Evolutionary conservation across 2,329 filamentous ascomycete species (phyloP).

Genomic region (Aureobasidium sp.): DNA sequence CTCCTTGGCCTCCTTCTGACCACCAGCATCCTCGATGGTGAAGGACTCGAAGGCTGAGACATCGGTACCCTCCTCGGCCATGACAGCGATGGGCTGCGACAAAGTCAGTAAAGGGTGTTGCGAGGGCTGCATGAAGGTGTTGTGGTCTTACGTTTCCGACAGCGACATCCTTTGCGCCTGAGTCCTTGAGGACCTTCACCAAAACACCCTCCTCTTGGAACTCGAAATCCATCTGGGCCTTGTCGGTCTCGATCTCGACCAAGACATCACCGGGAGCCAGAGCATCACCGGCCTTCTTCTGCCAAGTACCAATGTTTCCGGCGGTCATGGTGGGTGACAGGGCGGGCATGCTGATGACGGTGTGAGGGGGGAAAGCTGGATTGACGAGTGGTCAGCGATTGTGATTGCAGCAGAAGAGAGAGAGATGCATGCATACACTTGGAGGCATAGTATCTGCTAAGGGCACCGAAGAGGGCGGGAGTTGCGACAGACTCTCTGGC

Average conservation of each 20-base stretch:
- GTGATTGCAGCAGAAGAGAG: constrained; percentile 16
- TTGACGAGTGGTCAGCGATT: constrained; percentile 10
- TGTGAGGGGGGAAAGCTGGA: constrained; percentile 88
- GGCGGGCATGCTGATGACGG: constrained; percentile 94
- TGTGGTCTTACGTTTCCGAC: constrained; percentile 72
- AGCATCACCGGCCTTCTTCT: constrained; percentile 89
- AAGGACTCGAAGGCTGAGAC: constrained; percentile 83
- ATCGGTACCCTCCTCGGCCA: constrained; percentile 87
- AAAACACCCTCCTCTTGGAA: constrained; percentile 97
- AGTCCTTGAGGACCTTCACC: constrained; percentile 87
- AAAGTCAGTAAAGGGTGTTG: background rate
- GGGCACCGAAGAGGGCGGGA: constrained; percentile 48
- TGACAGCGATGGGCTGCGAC: constrained; percentile 79
- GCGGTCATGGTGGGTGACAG: constrained; percentile 96
- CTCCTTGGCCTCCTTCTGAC: constrained; percentile 57
- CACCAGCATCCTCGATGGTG: constrained; percentile 81
- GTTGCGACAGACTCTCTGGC: constrained; percentile 27
- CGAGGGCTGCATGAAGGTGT: background rate
- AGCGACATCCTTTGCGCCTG: constrained; percentile 85
- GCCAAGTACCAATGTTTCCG: constrained; percentile 94
- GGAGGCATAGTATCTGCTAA: constrained; percentile 59
- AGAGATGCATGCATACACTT: constrained; percentile 45
- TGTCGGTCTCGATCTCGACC: constrained; percentile 91
- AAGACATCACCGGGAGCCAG: constrained; percentile 89
- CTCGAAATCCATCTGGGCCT: constrained; percentile 99